These are phyloP conservation scores for Porodaedalea pini DNA, from an alignment of 1,284 basidiomycete species.

Conservation along the genomic window DNA sequence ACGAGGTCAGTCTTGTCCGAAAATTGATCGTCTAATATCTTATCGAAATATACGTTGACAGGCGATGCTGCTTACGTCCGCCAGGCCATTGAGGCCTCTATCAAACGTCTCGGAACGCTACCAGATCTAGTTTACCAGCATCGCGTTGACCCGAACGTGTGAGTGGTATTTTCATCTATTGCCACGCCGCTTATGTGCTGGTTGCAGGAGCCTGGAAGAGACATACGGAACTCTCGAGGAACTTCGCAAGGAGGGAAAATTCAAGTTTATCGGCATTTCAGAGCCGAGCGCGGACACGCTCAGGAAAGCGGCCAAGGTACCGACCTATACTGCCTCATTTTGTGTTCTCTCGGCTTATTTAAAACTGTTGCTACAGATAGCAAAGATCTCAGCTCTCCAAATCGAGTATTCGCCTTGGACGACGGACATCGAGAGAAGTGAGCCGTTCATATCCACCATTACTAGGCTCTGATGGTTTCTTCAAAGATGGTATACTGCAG, in stretches of 20 bases:
- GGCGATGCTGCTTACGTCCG: slow-evolving; percentile 20
- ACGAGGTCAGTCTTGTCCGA: slow-evolving; percentile 10
- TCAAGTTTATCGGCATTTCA: slow-evolving; percentile 36
- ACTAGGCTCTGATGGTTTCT: not conserved
- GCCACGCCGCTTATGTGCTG: not conserved
- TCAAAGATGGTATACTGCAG: slow-evolving; percentile 20
- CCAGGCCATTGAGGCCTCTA: slow-evolving; percentile 19
- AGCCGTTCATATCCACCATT: not conserved
- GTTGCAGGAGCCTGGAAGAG: slow-evolving; percentile 23
- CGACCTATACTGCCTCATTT: not conserved
- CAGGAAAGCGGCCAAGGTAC: slow-evolving; percentile 23
- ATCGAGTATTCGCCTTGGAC: slow-evolving; percentile 25
- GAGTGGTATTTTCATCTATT: not conserved
- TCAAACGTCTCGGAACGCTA: slow-evolving; percentile 19
- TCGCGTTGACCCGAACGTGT: slow-evolving; percentile 22
- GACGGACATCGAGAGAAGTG: slow-evolving; percentile 22
- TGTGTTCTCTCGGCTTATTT: not conserved
- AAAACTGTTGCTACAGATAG: slow-evolving; percentile 15
- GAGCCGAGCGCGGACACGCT: slow-evolving; percentile 35
- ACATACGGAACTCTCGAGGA: slow-evolving; percentile 21
- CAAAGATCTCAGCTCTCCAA: slow-evolving; percentile 35
- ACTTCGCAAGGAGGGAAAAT: slow-evolving; percentile 31
- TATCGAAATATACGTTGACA: not conserved
- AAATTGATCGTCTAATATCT: not conserved
- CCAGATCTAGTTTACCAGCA: slow-evolving; percentile 23